A percentile compares a stretch with the other conserved stretches of the same genome.
These are phyloP conservation scores for Silene noctiflora DNA, from an alignment of 179 eudicot species.

Conservation along the genomic window DNA sequence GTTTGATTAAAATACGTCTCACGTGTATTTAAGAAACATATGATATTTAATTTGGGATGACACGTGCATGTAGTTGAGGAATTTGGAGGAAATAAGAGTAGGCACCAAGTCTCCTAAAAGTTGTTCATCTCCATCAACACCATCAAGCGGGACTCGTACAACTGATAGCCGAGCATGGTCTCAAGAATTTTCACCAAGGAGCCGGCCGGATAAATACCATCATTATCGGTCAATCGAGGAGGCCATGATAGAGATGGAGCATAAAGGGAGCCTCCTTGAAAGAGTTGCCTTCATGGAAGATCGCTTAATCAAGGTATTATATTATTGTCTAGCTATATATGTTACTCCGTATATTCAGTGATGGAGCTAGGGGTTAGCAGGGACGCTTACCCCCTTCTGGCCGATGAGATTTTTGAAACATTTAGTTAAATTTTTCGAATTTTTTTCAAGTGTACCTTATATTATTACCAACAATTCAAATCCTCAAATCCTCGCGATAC, in stretches of 20 bases:
- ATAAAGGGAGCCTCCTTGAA: slow-evolving; percentile 12
- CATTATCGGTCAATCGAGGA: slow-evolving; percentile 2
- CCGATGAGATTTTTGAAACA: too few relatives aligned
- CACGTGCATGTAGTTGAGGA: not conserved
- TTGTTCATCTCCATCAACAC: slow-evolving; percentile 11
- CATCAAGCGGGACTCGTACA: slow-evolving; percentile 1
- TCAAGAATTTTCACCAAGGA: not conserved
- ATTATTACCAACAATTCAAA: too few relatives aligned
- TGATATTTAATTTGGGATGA: too few relatives aligned
- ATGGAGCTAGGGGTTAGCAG: too few relatives aligned
- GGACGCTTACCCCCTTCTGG: too few relatives aligned
- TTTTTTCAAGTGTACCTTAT: too few relatives aligned
- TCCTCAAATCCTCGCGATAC: too few relatives aligned
- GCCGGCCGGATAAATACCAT: slow-evolving; percentile 6
- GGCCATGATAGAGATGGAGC: slow-evolving; percentile 8
- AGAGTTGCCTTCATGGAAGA: slow-evolving; percentile 11
- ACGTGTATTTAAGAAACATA: too few relatives aligned
- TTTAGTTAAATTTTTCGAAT: too few relatives aligned
- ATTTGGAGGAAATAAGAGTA: slow-evolving; percentile 14
- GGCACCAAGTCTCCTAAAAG: slow-evolving; percentile 2
- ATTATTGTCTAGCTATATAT: too few relatives aligned
- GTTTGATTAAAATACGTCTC: too few relatives aligned
- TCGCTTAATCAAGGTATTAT: slow-evolving; percentile 13
- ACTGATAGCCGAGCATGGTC: not conserved
- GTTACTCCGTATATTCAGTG: too few relatives aligned